These are phyloP conservation scores for Suillus clintonianus DNA, from an alignment of 768 basidiomycete species.

Conservation along the genomic window DNA sequence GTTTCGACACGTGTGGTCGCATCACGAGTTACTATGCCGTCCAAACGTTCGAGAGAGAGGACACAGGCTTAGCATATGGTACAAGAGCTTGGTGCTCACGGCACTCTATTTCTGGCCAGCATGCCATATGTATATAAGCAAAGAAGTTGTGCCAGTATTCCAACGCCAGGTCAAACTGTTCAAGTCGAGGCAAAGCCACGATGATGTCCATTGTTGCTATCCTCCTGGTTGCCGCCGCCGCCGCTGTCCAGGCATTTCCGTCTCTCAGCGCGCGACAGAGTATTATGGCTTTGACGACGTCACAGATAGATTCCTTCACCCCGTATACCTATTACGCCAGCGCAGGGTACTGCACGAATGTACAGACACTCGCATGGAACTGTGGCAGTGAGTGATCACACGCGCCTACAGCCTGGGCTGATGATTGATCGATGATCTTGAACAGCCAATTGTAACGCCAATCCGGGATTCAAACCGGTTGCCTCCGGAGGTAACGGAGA, in stretches of 20 bases:
- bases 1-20: not conserved
- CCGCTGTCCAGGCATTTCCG: slow-evolving; percentile 17
- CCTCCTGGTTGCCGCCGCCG: slow-evolving; percentile 16
- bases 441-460: slow-evolving; percentile 49
- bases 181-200: not conserved
- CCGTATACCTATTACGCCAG: slow-evolving; percentile 55
- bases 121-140: not conserved
- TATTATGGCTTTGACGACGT: slow-evolving; percentile 40
- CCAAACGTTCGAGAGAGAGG: not conserved
- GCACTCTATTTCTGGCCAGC: not conserved
- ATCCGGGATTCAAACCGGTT: slow-evolving; percentile 46
- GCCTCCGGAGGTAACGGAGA: slow-evolving; percentile 51
- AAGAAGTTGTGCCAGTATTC: not conserved
- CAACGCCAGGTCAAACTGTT: not conserved
- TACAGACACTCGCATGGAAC: slow-evolving; percentile 47
- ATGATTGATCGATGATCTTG: not conserved
- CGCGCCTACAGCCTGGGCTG: not conserved
- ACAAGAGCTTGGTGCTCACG: not conserved
- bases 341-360: slow-evolving; percentile 49
- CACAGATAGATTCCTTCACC: slow-evolving; percentile 44
- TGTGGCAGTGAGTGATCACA: slow-evolving; percentile 50
- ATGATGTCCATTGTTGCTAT: slow-evolving; percentile 20
- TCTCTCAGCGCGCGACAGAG: slow-evolving; percentile 33
- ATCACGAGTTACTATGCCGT: not conserved
- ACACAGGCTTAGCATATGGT: not conserved